These are phyloP conservation scores for Parmales sp. DNA, from an alignment of 108 stramenopile species.

Conservation along the genomic window DNA sequence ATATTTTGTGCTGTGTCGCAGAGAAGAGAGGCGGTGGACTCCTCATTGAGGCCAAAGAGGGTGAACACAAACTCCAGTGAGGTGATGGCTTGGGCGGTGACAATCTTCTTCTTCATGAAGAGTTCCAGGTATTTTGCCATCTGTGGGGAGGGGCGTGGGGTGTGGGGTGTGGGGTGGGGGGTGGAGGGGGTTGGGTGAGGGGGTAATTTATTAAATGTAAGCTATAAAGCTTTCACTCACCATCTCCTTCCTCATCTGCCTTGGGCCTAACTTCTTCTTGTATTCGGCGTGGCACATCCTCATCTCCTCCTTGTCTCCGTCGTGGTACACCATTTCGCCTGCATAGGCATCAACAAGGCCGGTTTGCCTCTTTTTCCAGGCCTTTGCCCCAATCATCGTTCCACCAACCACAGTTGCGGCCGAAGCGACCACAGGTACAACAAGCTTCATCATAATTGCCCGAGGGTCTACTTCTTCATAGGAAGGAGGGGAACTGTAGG, in stretches of 20 bases:
- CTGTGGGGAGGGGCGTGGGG: conserved; percentile 31
- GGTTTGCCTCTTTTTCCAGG: conserved; percentile 17
- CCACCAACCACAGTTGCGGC: conserved; percentile 18
- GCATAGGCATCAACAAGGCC: conserved; percentile 41
- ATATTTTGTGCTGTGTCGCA: conserved; percentile 42
- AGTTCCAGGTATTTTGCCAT: conserved; percentile 46
- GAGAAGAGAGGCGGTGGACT: conserved; percentile 51
- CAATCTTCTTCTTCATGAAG: conserved; percentile 62
- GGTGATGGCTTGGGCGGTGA: conserved; percentile 55
- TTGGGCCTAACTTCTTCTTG: conserved; percentile 46
- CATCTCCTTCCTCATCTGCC: background rate
- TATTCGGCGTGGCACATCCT: conserved; percentile 49
- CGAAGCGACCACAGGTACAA: conserved; percentile 15
- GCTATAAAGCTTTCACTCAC: background rate
- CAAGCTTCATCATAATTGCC: conserved; percentile 9
- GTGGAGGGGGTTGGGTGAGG: background rate
- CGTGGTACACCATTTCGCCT: conserved; percentile 67
- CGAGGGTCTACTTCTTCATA: conserved; percentile 5
- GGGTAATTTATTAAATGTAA: background rate
- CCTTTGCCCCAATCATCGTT: conserved; percentile 23
- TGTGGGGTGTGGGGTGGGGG: conserved; percentile 43
- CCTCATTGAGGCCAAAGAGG: conserved; percentile 56
- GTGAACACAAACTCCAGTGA: conserved; percentile 61
- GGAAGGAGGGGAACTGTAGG: too few species aligned
- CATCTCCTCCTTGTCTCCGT: conserved; percentile 68